phyloP scores from a whole-genome alignment of 2,329 filamentous ascomycete genomes.

The Colletotrichum coccodes region DNA sequence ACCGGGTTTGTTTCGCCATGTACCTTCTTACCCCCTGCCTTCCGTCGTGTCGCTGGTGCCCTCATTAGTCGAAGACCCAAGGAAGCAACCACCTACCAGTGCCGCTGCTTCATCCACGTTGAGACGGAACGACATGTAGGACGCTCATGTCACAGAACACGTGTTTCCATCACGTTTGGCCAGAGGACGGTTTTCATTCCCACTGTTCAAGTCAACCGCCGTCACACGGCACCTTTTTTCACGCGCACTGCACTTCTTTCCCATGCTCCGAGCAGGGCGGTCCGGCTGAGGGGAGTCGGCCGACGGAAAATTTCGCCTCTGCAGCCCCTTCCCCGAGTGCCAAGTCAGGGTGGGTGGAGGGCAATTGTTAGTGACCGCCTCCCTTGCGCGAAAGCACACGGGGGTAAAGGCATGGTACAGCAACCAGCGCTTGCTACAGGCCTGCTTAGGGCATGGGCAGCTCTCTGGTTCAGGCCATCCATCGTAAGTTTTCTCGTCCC shows the following conservation, averaged over 20 bases:
- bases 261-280: background rate
- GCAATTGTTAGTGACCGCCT: background rate
- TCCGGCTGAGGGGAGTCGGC: conserved; percentile 14
- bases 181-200: conserved; percentile 1
- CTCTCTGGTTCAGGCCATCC: background rate
- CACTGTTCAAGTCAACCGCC: background rate
- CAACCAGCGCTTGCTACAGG: conserved; percentile 1
- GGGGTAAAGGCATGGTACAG: background rate
- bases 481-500: conserved; percentile 22
- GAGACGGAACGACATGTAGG: conserved; percentile 13
- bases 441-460: background rate
- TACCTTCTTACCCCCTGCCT: background rate
- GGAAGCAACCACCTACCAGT: conserved; percentile 16
- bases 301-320: conserved; percentile 25
- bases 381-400: background rate
- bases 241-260: conserved; percentile 2
- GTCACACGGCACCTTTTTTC: background rate
- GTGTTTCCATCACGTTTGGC: conserved; percentile 20
- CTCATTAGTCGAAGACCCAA: background rate
- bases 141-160: conserved; percentile 11
- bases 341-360: background rate
- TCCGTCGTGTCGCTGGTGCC: background rate
- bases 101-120: conserved; percentile 23
- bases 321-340: background rate
- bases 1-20: background rate